Evolutionary conservation across 1,139 yeast species (phyloP).

Genomic region (Suhomyces chickasaworum): DNA sequence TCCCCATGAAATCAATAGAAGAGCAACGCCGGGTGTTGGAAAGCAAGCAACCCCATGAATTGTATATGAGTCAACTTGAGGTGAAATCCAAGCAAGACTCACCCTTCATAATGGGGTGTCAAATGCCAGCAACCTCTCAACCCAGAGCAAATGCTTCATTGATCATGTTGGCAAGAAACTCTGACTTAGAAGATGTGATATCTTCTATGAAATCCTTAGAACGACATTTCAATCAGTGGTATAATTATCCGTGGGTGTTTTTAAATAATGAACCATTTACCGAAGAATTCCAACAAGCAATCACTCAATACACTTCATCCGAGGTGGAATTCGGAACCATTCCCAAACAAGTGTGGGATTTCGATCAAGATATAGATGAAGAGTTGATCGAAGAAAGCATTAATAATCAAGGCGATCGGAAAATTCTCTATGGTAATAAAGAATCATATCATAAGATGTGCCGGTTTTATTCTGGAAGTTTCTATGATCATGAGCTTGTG

Average conservation of each 20-base stretch:
- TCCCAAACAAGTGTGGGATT: constrained; percentile 68
- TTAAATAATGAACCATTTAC: constrained; percentile 76
- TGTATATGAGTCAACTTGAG: constrained; percentile 30
- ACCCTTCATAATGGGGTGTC: constrained; percentile 58
- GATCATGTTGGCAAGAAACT: constrained; percentile 79
- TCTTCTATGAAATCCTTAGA: constrained; percentile 73
- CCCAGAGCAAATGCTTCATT: constrained; percentile 72
- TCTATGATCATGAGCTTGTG: constrained; percentile 75
- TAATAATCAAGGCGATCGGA: constrained; percentile 74
- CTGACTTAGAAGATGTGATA: constrained; percentile 69
- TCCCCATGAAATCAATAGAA: constrained; percentile 3
- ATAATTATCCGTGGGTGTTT: constrained; percentile 85
- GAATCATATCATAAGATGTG: constrained; percentile 75
- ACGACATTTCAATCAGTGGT: constrained; percentile 88
- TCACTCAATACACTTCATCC: constrained; percentile 53
- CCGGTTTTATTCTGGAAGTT: constrained; percentile 75
- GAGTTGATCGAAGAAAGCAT: constrained; percentile 52
- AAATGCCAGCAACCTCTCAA: constrained; percentile 33
- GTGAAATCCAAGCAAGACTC: constrained; percentile 36
- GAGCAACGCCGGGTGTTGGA: neutral
- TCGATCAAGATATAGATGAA: constrained; percentile 32
- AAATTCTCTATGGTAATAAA: constrained; percentile 77
- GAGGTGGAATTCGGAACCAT: constrained; percentile 70
- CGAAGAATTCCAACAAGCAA: constrained; percentile 57
- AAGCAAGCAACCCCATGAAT: constrained; percentile 8